Conservation (phyloP, 805 yeast genomes). For the Teunomyces stri region DNA sequence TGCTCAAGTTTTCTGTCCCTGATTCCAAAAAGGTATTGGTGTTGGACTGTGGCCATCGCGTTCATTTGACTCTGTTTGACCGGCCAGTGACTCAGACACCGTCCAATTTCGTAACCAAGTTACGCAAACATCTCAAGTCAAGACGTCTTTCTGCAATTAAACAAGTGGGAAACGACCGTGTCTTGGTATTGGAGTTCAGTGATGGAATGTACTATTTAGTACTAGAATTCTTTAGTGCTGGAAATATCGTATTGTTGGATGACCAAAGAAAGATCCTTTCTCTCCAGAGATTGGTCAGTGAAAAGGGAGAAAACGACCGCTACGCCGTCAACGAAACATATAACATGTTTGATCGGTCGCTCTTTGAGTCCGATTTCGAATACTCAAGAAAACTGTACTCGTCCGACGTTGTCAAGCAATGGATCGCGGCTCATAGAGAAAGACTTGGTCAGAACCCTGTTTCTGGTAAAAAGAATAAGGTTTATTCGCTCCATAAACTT, state of each 20-base stretch:
- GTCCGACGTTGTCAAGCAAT: conserved; percentile 28
- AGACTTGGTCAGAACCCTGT: conserved; percentile 16
- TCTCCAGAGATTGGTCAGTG: conserved; percentile 75
- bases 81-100: conserved; percentile 81
- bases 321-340: conserved; percentile 78
- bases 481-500: conserved; percentile 65
- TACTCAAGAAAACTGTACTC: conserved; percentile 21
- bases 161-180: conserved; percentile 78
- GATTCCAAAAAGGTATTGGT: conserved; percentile 75
- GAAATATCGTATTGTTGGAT: conserved; percentile 80
- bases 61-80: conserved; percentile 76
- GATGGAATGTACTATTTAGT: conserved; percentile 79
- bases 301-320: conserved; percentile 58
- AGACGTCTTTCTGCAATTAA: conserved; percentile 69
- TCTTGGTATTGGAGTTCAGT: conserved; percentile 79
- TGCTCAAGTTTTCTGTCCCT: conserved; percentile 78
- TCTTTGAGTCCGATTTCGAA: conserved; percentile 33
- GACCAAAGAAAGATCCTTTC: conserved; percentile 63
- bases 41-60: conserved; percentile 81
- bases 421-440: conserved; percentile 39
- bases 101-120: conserved; percentile 77
- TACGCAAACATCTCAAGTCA: conserved; percentile 82
- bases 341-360: conserved; percentile 51
- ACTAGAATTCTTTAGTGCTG: conserved; percentile 92
- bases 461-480: conserved; percentile 37